Conservation (phyloP, 164 flowering plant genomes). For the Liquidambar formosana region DNA sequence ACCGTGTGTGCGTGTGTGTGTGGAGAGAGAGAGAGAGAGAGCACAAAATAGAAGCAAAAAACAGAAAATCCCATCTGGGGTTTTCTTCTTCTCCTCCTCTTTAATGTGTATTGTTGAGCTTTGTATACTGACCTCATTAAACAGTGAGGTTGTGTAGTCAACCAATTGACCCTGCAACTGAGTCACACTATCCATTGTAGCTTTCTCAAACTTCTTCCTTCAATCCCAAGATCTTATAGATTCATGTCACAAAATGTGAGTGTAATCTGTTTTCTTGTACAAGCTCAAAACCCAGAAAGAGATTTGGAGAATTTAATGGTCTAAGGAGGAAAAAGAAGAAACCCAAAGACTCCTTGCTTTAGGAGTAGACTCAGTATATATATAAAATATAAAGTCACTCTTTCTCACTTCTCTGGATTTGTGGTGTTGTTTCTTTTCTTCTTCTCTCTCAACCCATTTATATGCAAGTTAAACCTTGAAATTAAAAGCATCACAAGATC, state of each 20-base stretch:
- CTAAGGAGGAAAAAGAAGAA: not conserved
- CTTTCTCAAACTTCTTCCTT: not conserved
- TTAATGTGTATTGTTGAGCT: not conserved
- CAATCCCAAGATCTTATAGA: slow-evolving; percentile 11
- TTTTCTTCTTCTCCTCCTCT: not conserved
- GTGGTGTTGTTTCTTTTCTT: slow-evolving; percentile 1
- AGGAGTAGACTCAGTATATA: not conserved
- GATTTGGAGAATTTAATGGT: not conserved
- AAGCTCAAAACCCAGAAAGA: not conserved
- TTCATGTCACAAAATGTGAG: not conserved
- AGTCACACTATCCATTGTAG: slow-evolving; percentile 28
- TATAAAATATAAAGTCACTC: not conserved
- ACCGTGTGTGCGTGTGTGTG: too few relatives aligned
- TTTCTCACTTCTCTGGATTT: slow-evolving; percentile 7
- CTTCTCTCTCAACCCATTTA: not conserved
- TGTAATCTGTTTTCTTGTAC: not conserved
- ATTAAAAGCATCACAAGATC: slow-evolving; percentile 20
- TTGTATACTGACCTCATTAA: slow-evolving; percentile 33
- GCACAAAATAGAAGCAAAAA: not conserved
- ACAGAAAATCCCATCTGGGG: not conserved
- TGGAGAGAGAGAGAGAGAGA: not conserved
- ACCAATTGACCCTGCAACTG: slow-evolving; percentile 35
- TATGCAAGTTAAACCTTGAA: not conserved
- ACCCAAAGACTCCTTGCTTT: slow-evolving; percentile 9
- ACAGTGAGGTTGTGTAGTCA: slow-evolving; percentile 34